Conservation (phyloP, 2,329 filamentous ascomycete species). For the Trichoderma sp. region DNA sequence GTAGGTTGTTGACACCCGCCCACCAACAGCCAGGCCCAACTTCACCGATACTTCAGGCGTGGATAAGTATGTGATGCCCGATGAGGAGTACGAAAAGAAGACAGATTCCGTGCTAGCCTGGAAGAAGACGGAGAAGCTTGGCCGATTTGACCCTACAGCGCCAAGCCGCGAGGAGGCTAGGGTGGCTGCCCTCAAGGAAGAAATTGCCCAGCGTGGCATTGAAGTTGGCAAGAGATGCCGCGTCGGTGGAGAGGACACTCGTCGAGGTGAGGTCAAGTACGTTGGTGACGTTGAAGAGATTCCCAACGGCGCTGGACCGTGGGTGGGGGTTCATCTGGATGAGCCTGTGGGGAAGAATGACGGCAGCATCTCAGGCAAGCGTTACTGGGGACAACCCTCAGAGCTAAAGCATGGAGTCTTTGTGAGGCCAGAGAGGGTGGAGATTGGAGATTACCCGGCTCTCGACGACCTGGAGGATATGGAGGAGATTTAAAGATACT, state of each 20-base stretch:
- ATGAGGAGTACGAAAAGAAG: conserved; percentile 79
- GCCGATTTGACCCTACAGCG: conserved; percentile 87
- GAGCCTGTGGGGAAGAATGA: conserved; percentile 83
- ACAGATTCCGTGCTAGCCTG: conserved; percentile 87
- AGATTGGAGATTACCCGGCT: conserved; percentile 68
- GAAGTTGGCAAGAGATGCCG: conserved; percentile 61
- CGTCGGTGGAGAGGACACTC: conserved; percentile 63
- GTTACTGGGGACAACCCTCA: conserved; percentile 68
- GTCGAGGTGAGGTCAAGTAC: conserved; percentile 68
- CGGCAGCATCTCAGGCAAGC: conserved; percentile 63
- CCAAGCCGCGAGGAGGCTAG: conserved; percentile 71
- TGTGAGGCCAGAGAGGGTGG: conserved; percentile 73
- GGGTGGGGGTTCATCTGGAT: conserved; percentile 74
- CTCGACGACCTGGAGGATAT: conserved; percentile 75
- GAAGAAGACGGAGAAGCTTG: conserved; percentile 95
- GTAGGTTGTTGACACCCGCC: conserved; percentile 78
- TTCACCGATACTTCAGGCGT: conserved; percentile 78
- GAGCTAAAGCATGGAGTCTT: conserved; percentile 71
- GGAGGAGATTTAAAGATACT: conserved; percentile 60
- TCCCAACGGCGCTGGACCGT: conserved; percentile 59
- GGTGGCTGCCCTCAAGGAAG: conserved; percentile 63
- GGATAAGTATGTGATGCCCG: conserved; percentile 87
- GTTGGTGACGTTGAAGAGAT: conserved; percentile 75
- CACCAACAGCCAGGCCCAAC: conserved; percentile 70
- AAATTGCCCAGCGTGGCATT: conserved; percentile 68